phyloP scores from a whole-genome alignment of 176 grass and related monocot genomes.

The Musa acuminata region DNA sequence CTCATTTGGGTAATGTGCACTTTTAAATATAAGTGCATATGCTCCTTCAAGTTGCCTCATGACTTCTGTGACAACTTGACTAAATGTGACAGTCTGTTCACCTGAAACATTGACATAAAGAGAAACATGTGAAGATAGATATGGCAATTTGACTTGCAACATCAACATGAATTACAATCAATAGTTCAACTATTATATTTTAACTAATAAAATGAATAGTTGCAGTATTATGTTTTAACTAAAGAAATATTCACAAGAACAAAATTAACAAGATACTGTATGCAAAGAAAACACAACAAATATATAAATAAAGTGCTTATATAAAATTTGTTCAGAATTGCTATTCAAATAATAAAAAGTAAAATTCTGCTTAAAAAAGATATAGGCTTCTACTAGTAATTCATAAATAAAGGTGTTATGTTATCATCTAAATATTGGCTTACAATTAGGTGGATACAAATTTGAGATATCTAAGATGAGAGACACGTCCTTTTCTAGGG shows the following conservation, averaged over 20 bases:
- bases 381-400: too few species aligned
- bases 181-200: background rate
- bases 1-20: constrained; percentile 85
- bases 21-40: constrained; percentile 93
- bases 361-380: too few species aligned
- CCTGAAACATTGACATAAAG: constrained; percentile 25
- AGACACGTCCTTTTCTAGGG: too few species aligned
- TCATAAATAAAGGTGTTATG: too few species aligned
- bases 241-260: background rate
- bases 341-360: too few species aligned
- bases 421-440: too few species aligned
- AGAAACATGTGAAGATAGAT: background rate
- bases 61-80: constrained; percentile 88
- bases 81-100: constrained; percentile 53
- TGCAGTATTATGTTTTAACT: background rate
- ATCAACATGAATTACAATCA: background rate
- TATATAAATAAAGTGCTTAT: too few species aligned
- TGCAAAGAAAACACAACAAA: too few species aligned
- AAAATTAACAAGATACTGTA: background rate
- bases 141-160: background rate
- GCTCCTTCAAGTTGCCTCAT: constrained; percentile 98
- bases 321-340: too few species aligned
- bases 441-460: too few species aligned
- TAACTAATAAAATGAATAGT: background rate
- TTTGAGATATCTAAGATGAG: too few species aligned